phyloP scores from a whole-genome alignment of 805 yeast species.

The Ogataea corticis region DNA sequence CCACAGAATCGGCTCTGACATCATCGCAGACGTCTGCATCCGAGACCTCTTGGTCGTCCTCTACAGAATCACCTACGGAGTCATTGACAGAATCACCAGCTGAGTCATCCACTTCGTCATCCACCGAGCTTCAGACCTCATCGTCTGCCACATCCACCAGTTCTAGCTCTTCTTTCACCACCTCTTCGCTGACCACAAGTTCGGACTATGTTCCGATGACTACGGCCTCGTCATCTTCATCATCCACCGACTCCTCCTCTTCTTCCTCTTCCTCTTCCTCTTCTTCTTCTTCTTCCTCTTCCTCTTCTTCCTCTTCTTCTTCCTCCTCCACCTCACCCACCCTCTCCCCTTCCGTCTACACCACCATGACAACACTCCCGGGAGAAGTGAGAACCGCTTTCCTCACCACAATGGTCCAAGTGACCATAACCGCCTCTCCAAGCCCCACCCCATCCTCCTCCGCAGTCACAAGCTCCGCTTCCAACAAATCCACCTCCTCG shows the following conservation, averaged over 20 bases:
- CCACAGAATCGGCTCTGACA: too few species aligned
- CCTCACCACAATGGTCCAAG: slow-evolving; percentile 23
- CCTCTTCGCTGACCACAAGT: too few species aligned
- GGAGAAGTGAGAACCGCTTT: slow-evolving; percentile 24
- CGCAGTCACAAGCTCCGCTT: slow-evolving; percentile 2
- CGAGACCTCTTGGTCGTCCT: background rate
- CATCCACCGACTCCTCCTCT: background rate
- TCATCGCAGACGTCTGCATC: too few species aligned
- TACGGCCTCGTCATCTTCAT: too few species aligned
- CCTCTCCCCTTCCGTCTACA: slow-evolving; percentile 11
- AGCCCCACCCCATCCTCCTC: slow-evolving; percentile 1
- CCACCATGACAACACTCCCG: slow-evolving; percentile 24
- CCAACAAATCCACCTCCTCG: slow-evolving; percentile 21
- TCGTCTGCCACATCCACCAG: too few species aligned
- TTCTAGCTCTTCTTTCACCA: too few species aligned
- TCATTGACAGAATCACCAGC: too few species aligned
- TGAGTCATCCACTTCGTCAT: too few species aligned
- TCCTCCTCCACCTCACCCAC: slow-evolving; percentile 5
- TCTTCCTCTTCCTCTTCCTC: slow-evolving; percentile 4
- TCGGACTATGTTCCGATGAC: too few species aligned
- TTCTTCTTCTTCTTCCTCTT: background rate
- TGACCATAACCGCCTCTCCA: slow-evolving; percentile 20
- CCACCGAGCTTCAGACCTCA: too few species aligned
- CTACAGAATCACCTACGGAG: background rate
- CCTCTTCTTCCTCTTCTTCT: slow-evolving; percentile 8